Conservation (phyloP, 2,329 filamentous ascomycete species). For the Ophiognomonia clavigignenti-juglandacearum region DNA sequence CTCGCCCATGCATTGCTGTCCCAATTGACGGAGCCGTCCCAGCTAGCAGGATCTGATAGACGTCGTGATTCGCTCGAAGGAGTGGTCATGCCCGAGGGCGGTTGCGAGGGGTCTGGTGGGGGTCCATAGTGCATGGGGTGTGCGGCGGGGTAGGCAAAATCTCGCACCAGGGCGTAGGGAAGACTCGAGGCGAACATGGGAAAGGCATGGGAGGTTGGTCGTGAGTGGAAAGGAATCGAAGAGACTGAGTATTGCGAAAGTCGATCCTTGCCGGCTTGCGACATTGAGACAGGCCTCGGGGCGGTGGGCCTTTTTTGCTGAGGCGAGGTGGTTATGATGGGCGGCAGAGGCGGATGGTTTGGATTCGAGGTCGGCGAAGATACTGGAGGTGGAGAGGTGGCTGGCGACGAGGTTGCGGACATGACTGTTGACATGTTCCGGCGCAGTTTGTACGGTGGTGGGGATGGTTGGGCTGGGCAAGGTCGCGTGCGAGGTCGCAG, state of each 20-base stretch:
- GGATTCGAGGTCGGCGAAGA: conserved; percentile 41
- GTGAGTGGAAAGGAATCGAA: conserved; percentile 65
- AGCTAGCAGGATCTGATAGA: conserved; percentile 76
- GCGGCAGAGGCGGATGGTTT: conserved; percentile 50
- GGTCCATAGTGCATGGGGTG: conserved; percentile 94
- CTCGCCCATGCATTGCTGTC: conserved; percentile 46
- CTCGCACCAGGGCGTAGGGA: conserved; percentile 83
- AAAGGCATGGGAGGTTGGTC: conserved; percentile 76
- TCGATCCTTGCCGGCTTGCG: conserved; percentile 74
- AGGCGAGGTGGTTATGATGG: conserved; percentile 50
- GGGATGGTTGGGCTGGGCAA: not conserved
- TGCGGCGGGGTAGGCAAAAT: conserved; percentile 83
- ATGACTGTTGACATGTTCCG: conserved; percentile 49
- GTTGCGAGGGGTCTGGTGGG: conserved; percentile 65
- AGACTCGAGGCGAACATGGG: conserved; percentile 81
- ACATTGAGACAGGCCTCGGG: conserved; percentile 55
- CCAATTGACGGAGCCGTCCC: conserved; percentile 65
- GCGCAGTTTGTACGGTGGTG: conserved; percentile 18
- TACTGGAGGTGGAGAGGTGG: conserved; percentile 43
- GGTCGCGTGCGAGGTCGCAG: conserved; percentile 18
- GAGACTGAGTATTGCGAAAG: conserved; percentile 78
- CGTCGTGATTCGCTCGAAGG: conserved; percentile 75
- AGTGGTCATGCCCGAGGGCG: conserved; percentile 77
- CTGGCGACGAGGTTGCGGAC: conserved; percentile 51
- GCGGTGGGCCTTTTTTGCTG: conserved; percentile 54